phyloP scores from a whole-genome alignment of 768 basidiomycete genomes.

The Tylopilus intermedius region DNA sequence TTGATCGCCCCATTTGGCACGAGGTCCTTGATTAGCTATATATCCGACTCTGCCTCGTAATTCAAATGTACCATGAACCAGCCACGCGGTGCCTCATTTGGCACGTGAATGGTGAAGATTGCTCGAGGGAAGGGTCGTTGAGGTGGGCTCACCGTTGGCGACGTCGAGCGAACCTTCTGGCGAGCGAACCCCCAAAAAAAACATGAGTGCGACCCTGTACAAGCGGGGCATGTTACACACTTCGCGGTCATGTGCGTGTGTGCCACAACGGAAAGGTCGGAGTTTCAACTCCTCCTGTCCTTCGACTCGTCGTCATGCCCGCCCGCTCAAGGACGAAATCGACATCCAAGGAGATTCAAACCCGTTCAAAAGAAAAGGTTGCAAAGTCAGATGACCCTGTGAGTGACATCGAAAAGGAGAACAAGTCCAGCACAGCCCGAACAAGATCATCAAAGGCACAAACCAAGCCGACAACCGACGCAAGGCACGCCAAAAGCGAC shows the following conservation, averaged over 20 bases:
- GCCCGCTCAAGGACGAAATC: constrained; percentile 45
- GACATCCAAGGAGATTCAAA: constrained; percentile 11
- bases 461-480: constrained; percentile 15
- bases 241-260: background rate
- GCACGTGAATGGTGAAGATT: constrained; percentile 15
- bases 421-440: constrained; percentile 15
- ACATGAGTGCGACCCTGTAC: background rate
- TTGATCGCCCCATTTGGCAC: constrained; percentile 13
- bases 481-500: constrained; percentile 17
- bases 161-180: background rate
- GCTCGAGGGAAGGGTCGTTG: background rate
- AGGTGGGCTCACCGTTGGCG: constrained; percentile 1
- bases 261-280: constrained; percentile 28
- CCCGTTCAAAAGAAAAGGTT: constrained; percentile 19
- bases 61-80: constrained; percentile 15
- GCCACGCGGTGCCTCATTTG: constrained; percentile 1
- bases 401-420: constrained; percentile 32
- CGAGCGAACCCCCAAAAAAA: background rate
- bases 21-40: background rate
- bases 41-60: background rate
- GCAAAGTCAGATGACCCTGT: constrained; percentile 13
- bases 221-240: background rate
- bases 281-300: constrained; percentile 30
- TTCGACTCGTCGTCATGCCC: constrained; percentile 36
- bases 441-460: constrained; percentile 21